Base-by-base conservation (phyloP, 2,329 filamentous ascomycete genomes). In the Curvularia eragrostidis region DNA sequence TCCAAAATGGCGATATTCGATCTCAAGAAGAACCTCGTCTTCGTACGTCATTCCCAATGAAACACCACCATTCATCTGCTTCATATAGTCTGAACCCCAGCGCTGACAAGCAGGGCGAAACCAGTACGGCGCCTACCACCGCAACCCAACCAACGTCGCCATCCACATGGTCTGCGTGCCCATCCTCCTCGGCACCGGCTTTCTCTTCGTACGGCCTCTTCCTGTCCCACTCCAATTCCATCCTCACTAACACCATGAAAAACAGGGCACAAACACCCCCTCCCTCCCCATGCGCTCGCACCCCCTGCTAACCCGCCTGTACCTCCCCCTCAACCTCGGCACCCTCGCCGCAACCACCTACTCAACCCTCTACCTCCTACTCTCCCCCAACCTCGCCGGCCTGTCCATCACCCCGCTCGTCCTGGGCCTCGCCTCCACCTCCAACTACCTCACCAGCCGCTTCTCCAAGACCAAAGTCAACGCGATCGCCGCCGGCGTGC, bases 321-420 rank as follows among this genome's bases (percentile, higher is more conserved):
- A 76, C 73, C 71, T 81, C 70, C 57, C 79, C 66, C 66, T 75
- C 60, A 66, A 80, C 65, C 46, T 66, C 67, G 62, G 69, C 36
- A 87, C 86, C 10, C 79, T 87, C 57, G 80, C 78, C 48, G 82
- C 81, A 23, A 61, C 85, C 10, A 72, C 87, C 30, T 97, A 95
- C 79, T 84, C 89, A 15, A 83, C 84, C 0, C 85, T 97, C 54
- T 99, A 98, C 75, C 84, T 98, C 38, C 83, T 97, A n/a, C 88
- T 98, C 67, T 94, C 97, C 73, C 95, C 94, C 1, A 75, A 75
- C 56, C 88, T 97, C 1, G 95, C 94, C 3, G 94, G 95, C 51
- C 86, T 86, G 7, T 80, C 89, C 18, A 81, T 96, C 34, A 87
- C 91, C 3, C 85, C 90, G 1, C 80, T 97, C 26, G 87, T 97